phyloP scores from a whole-genome alignment of 2,329 filamentous ascomycete genomes.

The Colletotrichum acutatum region DNA sequence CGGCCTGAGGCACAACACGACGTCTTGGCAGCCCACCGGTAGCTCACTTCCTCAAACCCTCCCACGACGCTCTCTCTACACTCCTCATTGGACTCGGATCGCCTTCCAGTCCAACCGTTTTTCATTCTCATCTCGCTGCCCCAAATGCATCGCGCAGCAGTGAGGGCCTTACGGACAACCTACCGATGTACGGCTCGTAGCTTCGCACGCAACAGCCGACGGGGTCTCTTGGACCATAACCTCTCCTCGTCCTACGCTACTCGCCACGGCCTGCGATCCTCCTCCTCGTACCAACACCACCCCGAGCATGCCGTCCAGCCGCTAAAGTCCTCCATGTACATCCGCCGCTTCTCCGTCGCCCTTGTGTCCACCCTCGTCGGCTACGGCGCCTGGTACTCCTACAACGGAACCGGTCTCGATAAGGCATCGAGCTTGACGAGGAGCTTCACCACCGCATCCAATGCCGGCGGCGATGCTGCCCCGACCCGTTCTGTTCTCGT shows the following conservation, averaged over 20 bases:
- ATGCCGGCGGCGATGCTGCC: constrained; percentile 49
- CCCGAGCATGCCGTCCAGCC: constrained; percentile 55
- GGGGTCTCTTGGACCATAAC: constrained; percentile 49
- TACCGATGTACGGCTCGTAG: constrained; percentile 72
- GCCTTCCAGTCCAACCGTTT: constrained; percentile 33
- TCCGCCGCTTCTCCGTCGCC: constrained; percentile 74
- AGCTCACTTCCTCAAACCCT: constrained; percentile 20
- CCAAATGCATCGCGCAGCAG: constrained; percentile 79
- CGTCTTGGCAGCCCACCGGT: constrained; percentile 20
- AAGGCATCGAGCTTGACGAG: constrained; percentile 49
- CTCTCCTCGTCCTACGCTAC: constrained; percentile 35
- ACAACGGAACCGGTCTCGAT: constrained; percentile 58
- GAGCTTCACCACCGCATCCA: constrained; percentile 53
- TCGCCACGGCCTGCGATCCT: constrained; percentile 36
- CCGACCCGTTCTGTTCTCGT: constrained; percentile 79
- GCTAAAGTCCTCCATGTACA: constrained; percentile 79
- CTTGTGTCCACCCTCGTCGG: constrained; percentile 78
- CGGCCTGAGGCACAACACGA: constrained; percentile 32
- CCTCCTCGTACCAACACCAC: constrained; percentile 37
- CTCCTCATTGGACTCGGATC: constrained; percentile 30
- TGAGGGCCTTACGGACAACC: constrained; percentile 75
- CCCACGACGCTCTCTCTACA: constrained; percentile 27
- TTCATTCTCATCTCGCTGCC: constrained; percentile 20
- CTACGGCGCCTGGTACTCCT: constrained; percentile 82
- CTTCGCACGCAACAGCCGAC: constrained; percentile 62